phyloP scores from a whole-genome alignment of 1,284 basidiomycete genomes.

The Porogramme epimiltina region DNA sequence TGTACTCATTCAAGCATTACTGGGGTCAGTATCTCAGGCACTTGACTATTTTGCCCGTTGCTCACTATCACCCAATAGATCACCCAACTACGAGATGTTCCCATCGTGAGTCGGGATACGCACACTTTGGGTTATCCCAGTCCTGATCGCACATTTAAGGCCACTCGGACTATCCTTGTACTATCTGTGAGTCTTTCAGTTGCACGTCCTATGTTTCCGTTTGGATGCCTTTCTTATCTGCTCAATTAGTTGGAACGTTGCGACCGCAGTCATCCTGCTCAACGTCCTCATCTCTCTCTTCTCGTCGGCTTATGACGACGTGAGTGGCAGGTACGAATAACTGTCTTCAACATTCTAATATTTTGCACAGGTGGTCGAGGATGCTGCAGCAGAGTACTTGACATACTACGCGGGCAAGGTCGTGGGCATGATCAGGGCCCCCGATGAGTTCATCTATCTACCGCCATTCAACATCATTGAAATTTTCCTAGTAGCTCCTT shows the following conservation, averaged over 20 bases:
- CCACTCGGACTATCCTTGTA: conserved; percentile 75
- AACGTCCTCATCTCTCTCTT: conserved; percentile 96
- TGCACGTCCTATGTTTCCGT: no score
- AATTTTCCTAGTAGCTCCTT: conserved; percentile 76
- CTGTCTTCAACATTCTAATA: neutral
- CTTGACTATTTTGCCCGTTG: neutral
- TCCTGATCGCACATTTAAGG: conserved; percentile 35
- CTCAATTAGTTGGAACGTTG: conserved; percentile 74
- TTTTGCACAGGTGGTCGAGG: conserved; percentile 50
- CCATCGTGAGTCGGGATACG: conserved; percentile 42
- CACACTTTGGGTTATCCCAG: no score
- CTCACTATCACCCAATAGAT: conserved; percentile 39
- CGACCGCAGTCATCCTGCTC: conserved; percentile 85
- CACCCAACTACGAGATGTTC: conserved; percentile 80
- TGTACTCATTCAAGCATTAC: conserved; percentile 77
- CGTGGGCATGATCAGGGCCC: conserved; percentile 81
- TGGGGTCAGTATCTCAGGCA: conserved; percentile 55
- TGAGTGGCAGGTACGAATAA: conserved; percentile 40
- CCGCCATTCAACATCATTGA: conserved; percentile 89
- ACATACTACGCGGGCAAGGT: conserved; percentile 90
- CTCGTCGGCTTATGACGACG: conserved; percentile 86
- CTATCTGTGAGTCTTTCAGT: conserved; percentile 62
- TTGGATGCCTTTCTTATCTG: neutral
- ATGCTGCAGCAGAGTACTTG: conserved; percentile 79
- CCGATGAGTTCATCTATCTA: conserved; percentile 74